phyloP scores from a whole-genome alignment of 306 rosid species.

The Prunus fruticosa region DNA sequence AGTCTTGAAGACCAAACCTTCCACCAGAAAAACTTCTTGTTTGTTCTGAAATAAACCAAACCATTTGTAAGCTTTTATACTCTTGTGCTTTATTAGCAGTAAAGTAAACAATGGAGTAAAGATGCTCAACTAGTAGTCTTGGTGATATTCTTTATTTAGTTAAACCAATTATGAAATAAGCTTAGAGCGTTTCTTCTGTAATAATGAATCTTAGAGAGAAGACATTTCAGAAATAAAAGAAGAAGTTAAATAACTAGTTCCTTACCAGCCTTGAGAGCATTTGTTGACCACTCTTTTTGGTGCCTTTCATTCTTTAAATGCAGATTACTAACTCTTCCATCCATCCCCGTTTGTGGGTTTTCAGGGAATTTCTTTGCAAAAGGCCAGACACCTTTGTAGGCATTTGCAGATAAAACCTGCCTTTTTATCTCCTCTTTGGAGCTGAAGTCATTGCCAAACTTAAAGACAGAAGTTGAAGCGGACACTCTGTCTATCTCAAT shows the following conservation, averaged over 20 bases:
- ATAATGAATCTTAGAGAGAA: background rate
- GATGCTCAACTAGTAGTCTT: background rate
- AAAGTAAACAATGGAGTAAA: background rate
- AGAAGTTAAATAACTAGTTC: background rate
- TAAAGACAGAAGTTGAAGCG: constrained; percentile 7
- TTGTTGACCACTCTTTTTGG: constrained; percentile 9
- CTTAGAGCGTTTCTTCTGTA: background rate
- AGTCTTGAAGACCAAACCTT: constrained; percentile 18
- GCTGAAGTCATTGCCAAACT: background rate
- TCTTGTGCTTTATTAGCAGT: background rate
- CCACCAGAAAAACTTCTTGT: constrained; percentile 4
- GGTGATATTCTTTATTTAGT: too few relatives aligned
- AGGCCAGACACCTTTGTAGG: constrained; percentile 12
- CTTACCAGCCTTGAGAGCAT: constrained; percentile 23
- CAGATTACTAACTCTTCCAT: constrained; percentile 6
- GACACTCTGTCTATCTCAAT: constrained; percentile 20
- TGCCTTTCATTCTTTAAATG: background rate
- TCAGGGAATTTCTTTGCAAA: constrained; percentile 17
- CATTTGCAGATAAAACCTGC: constrained; percentile 12
- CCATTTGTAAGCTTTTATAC: background rate
- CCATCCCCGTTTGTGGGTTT: background rate
- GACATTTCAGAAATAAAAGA: background rate
- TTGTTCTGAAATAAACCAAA: constrained; percentile 23
- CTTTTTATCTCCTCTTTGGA: constrained; percentile 1
- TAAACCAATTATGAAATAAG: background rate